Evolutionary conservation across 2,329 filamentous ascomycete species (phyloP), one percentile per base, ranked within the genome.

Genomic region (Exserohilum turcica): DNA sequence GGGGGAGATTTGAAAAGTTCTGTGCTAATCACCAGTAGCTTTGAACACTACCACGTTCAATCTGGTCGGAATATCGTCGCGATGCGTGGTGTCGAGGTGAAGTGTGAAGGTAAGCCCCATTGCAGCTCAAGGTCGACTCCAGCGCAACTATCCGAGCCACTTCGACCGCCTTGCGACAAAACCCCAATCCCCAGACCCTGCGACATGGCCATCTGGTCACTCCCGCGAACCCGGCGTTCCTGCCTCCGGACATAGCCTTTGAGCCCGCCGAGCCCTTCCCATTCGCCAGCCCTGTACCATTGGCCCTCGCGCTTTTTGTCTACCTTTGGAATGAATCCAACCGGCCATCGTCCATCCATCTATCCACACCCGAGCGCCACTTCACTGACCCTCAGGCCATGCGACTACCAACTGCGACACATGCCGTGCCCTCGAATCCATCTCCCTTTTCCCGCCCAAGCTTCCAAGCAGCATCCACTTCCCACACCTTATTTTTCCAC

Each of bases 11-110:
- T 31, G 27, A 19, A 27, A 31, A 15, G 27, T 38, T 54, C 31
- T 45, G 19, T 51, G 57, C 64, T 66, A 61, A 66, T 65, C 16
- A 54, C 48, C 33, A 54, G 36, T 61, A 66, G 64, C 59, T 42
- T 36, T 28, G 48, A 57, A 55, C 57, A 52, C 40, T 42, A 31
- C 43, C 16, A 51, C 49, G 50, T 53, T 60, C 44, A 55, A 38
- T 31, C 28, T 51, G 27, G 44, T 48, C 29, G 49, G 39, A 48
- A 43, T 43, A 35, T 40, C 49, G 42, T 53, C 36, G 44, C 43
- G 50, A 59, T 59, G 49, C 43, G 55, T 61, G 56, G 58, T 61
- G 58, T 61, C 43, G 52, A 52, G 49, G 54, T 60, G 59, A 62
- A 52, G 44, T 46, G 35, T 43, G 33, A 57, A 60, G 59, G 59